Conservation (phyloP, 495 filamentous ascomycete species). For the Hyaloscypha variabilis region DNA sequence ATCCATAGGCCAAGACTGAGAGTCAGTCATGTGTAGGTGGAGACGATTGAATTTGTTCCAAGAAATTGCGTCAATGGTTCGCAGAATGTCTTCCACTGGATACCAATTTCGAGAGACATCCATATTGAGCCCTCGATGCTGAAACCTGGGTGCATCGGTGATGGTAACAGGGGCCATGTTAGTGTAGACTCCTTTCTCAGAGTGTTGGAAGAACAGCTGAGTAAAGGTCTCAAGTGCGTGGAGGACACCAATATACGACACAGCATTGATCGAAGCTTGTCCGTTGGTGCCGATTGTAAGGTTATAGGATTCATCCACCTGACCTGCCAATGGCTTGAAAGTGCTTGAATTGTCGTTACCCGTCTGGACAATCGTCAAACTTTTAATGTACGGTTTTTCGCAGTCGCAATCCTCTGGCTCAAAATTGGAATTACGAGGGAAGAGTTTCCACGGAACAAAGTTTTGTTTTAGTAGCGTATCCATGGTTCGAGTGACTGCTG, state of each 20-base stretch:
- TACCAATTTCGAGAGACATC: slow-evolving; percentile 72
- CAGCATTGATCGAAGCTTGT: slow-evolving; percentile 58
- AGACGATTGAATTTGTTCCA: slow-evolving; percentile 74
- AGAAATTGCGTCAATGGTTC: slow-evolving; percentile 70
- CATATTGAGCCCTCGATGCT: slow-evolving; percentile 74
- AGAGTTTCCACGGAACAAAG: slow-evolving; percentile 78
- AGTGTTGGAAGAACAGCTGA: slow-evolving; percentile 76
- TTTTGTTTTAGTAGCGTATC: slow-evolving; percentile 59
- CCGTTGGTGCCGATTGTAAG: slow-evolving; percentile 57
- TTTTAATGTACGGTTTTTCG: slow-evolving; percentile 51
- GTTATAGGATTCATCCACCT: slow-evolving; percentile 74
- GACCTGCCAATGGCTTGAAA: slow-evolving; percentile 59
- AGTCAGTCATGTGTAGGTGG: slow-evolving; percentile 79
- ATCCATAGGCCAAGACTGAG: slow-evolving; percentile 82
- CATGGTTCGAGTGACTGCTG: slow-evolving; percentile 47
- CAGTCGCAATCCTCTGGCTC: slow-evolving; percentile 54
- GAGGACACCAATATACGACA: slow-evolving; percentile 65
- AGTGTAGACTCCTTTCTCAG: slow-evolving; percentile 60
- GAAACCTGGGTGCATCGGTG: slow-evolving; percentile 65
- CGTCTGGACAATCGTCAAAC: slow-evolving; percentile 62
- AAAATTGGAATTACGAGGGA: slow-evolving; percentile 57
- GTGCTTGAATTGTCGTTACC: slow-evolving; percentile 51
- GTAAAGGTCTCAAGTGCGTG: slow-evolving; percentile 70
- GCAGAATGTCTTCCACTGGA: slow-evolving; percentile 61
- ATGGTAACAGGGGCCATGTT: slow-evolving; percentile 67